Evolutionary conservation across 805 yeast species (phyloP), one percentile per base, ranked within the genome.

Genomic region (Ogataea pini): DNA sequence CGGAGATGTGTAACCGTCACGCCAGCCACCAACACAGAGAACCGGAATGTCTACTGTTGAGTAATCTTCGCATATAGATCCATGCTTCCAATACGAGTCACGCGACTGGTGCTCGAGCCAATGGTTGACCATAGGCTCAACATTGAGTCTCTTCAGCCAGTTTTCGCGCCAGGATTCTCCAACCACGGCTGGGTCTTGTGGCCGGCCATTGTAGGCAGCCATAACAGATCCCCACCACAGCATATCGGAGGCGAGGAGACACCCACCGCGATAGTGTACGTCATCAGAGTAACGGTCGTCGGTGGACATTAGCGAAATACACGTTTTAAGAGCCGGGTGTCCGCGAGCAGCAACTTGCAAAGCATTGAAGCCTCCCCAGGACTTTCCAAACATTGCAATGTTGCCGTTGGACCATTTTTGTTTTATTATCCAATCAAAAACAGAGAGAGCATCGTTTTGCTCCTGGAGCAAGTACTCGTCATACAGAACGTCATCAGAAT

Each of bases 211-310:
- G 47, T 71, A 72, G 4, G 67, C 68, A 28, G 65, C 56, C 77
- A 72, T 72, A 0, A 75, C 72, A 3, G 75, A 69, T 1, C 73
- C 77, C 77, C 77, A 72, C 76, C 77, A 72, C 13, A 72, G 53
- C 77, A 72, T 72, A 56, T 72, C 76, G 3, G 70, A 61, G 1
- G 75, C 76, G 24, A 72, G 45, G 7, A 72, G 25, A 59, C 73
- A 68, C 9, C 77, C 77, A 36, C 77, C 77, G 48, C 76, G 62
- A 46, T 72, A 72, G 50, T 72, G 77, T 10, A 72, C 77, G 53
- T 72, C 77, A 56, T 72, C 77, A 5, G 74, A 55, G 55, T 72
- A 72, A 57, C 76, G 58, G 48, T 72, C 76, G 56, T 72, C 77
- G 0, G 77, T 72, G 13, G 76, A 72, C 70, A 69, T 69, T 18